phyloP scores from a whole-genome alignment of 305 asterid genomes.

The Petunia hybrid region DNA sequence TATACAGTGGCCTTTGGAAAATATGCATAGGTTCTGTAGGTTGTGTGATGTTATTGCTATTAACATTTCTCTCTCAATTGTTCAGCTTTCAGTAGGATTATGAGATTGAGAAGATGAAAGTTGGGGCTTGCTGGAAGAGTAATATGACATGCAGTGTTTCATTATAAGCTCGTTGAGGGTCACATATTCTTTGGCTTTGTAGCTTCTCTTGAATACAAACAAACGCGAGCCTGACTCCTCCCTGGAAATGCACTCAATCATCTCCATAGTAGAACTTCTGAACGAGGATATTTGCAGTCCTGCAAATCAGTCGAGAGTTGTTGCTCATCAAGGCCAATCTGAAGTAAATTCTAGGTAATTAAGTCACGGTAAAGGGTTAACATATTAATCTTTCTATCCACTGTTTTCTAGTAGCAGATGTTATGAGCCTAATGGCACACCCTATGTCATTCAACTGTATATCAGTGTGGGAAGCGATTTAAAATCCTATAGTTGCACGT shows the following conservation, averaged over 20 bases:
- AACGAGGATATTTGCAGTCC: neutral
- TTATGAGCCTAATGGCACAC: too few relatives aligned
- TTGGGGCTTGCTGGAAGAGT: neutral
- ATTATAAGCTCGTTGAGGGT: neutral
- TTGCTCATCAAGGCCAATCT: slow-evolving; percentile 27
- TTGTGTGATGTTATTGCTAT: neutral
- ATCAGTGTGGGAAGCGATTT: too few relatives aligned
- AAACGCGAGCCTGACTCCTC: slow-evolving; percentile 3
- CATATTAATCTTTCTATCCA: slow-evolving; percentile 4
- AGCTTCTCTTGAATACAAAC: neutral
- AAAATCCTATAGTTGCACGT: too few relatives aligned
- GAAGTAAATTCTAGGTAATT: slow-evolving; percentile 19
- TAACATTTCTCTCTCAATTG: slow-evolving; percentile 13
- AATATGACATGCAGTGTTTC: too few relatives aligned
- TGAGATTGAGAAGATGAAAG: neutral
- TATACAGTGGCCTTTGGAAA: neutral
- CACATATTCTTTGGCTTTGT: neutral
- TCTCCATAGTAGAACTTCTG: neutral
- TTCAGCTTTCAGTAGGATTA: neutral
- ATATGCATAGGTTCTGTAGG: neutral
- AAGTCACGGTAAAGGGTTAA: neutral
- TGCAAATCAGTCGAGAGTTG: slow-evolving; percentile 37
- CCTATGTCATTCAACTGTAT: too few relatives aligned
- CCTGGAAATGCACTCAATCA: neutral
- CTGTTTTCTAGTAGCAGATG: neutral